Percentiles rank a stretch among this genome's conserved stretches.
Conservation (phyloP, 805 yeast genomes). For the Sporopachydermia quercuum region DNA sequence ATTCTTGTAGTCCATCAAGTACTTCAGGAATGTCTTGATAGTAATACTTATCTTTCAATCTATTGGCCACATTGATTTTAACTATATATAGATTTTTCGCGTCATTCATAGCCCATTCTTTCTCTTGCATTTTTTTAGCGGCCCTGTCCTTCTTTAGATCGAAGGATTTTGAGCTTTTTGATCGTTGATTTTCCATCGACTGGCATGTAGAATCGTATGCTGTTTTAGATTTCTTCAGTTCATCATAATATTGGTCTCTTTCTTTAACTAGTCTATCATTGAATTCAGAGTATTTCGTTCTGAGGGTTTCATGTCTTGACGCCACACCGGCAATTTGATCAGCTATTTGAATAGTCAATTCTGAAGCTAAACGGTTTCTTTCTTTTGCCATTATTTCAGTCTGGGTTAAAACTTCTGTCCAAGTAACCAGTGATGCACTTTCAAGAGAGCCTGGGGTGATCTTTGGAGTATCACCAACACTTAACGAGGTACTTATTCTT, state of each 20-base stretch:
- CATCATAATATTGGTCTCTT: slow-evolving; percentile 34
- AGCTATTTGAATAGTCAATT: slow-evolving; percentile 43
- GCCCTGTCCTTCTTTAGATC: slow-evolving; percentile 34
- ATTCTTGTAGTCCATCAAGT: slow-evolving; percentile 69
- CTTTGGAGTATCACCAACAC: slow-evolving; percentile 85
- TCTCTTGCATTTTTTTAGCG: slow-evolving; percentile 35
- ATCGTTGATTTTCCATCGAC: slow-evolving; percentile 64
- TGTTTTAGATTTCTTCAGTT: slow-evolving; percentile 50
- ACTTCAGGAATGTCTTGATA: slow-evolving; percentile 90
- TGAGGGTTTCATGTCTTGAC: slow-evolving; percentile 35
- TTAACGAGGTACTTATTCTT: slow-evolving; percentile 42
- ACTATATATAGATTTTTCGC: slow-evolving; percentile 78
- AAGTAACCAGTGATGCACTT: slow-evolving; percentile 70
- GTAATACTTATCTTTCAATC: slow-evolving; percentile 82
- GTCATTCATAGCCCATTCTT: slow-evolving; percentile 68
- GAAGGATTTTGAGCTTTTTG: slow-evolving; percentile 46
- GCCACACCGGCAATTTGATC: slow-evolving; percentile 44
- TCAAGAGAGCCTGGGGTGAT: slow-evolving; percentile 93
- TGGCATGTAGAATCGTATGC: slow-evolving; percentile 73
- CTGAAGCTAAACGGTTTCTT: slow-evolving; percentile 40
- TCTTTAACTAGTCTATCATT: slow-evolving; percentile 40
- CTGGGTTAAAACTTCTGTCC: slow-evolving; percentile 78
- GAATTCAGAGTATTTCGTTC: slow-evolving; percentile 40
- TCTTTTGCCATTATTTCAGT: slow-evolving; percentile 71
- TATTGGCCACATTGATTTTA: slow-evolving; percentile 69